Base-by-base conservation (phyloP, 164 flowering plant species). In the Umbilicus rupestris region DNA sequence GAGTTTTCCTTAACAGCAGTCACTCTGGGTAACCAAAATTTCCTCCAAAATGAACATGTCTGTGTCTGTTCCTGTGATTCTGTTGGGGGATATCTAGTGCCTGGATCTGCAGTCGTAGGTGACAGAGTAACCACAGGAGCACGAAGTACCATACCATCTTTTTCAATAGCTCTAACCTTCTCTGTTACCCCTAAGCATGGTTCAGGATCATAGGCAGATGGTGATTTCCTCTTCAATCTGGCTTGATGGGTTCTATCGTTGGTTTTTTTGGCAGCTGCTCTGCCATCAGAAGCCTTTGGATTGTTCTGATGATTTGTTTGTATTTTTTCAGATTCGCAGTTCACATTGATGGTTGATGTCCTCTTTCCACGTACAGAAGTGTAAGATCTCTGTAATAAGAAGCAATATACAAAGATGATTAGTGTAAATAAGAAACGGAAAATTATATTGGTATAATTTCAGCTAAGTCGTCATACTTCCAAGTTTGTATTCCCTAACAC, bases 121-220 rank as follows among this genome's bases (percentile, higher is more conserved):
- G 58, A 24, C 58, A 6, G 29, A 52, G 29, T 26, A 22, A 11
- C 29, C 7, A 8, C 33, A 55, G 60, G 60, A 28, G 60, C 33
- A 11, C 60, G 60, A 55, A 55, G 4, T 55, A 28, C 19, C 60
- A 55, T 28, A 0, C 60, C 31, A 55, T 55, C 31, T 55, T 28
- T 55, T 28, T 55, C 60, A 26, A 55, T 55, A 55, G 60, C 60
- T 55, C 60, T 55, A 30, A 15, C 28, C 33, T 55, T 55, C 33
- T 30, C 33, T 16, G 33, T 28, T 55, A 28, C 31, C 19, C 28
- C 60, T 10, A 30, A 55, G 33, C 6, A 55, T 28, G 31, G 60
- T 28, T 55, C 60, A n/a, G 19, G 60, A 55, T 26, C 15, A 28
- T 14, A 11, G 60, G 4, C 33, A 28, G 17, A 55, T 1, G 14